Conservation (phyloP, 768 basidiomycete genomes). For the Melanogaster broomeanus region DNA sequence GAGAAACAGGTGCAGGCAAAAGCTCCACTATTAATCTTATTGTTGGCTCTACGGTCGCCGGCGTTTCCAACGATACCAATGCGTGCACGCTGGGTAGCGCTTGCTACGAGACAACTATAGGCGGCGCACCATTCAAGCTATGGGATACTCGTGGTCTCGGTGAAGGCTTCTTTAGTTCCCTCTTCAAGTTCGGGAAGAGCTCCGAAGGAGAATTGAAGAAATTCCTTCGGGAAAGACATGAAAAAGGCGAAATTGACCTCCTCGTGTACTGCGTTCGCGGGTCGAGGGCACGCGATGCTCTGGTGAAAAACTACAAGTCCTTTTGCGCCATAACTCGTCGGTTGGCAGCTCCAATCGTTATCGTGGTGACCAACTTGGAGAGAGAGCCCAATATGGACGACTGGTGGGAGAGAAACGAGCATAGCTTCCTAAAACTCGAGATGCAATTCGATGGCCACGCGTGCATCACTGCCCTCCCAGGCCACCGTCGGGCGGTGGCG, state of each 20-base stretch:
- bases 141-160: conserved; percentile 43
- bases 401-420: conserved; percentile 35
- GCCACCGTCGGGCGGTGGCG: conserved; percentile 5
- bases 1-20: conserved; percentile 27
- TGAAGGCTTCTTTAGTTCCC: conserved; percentile 21
- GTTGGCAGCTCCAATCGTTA: conserved; percentile 35
- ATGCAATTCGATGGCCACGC: conserved; percentile 39
- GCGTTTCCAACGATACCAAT: conserved; percentile 4
- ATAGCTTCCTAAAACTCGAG: conserved; percentile 16
- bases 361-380: conserved; percentile 41
- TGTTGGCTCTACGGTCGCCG: conserved; percentile 8
- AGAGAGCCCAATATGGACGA: conserved; percentile 22
- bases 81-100: conserved; percentile 17
- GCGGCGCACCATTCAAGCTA: conserved; percentile 10
- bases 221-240: conserved; percentile 21
- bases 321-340: conserved; percentile 39
- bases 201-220: conserved; percentile 20
- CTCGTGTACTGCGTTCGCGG: conserved; percentile 41
- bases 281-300: conserved; percentile 31
- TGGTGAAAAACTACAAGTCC: conserved; percentile 32
- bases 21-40: conserved; percentile 30
- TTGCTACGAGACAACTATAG: conserved; percentile 5
- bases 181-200: conserved; percentile 7
- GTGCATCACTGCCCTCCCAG: conserved; percentile 36
- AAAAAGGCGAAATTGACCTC: conserved; percentile 35